Percentiles rank a stretch among this genome's conserved stretches.
Conservation (phyloP, 371 early-diverging fungal genomes). For the Sporodiniella umbellata region DNA sequence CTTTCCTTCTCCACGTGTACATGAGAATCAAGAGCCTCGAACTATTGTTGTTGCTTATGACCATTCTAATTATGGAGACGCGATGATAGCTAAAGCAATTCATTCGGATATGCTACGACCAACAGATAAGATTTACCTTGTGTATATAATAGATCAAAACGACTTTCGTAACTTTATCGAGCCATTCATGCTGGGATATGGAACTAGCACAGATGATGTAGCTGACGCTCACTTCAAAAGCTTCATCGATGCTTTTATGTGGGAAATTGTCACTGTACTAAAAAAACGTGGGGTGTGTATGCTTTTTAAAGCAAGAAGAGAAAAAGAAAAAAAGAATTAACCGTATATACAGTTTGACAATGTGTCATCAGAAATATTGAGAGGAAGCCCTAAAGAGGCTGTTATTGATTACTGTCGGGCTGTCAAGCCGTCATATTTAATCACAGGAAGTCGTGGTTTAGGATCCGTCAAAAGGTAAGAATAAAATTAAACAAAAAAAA, state of each 20-base stretch:
- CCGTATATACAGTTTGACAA: conserved; percentile 27
- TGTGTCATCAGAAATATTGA: conserved; percentile 26
- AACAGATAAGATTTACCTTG: conserved; percentile 23
- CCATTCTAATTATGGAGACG: conserved; percentile 31
- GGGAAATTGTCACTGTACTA: conserved; percentile 17
- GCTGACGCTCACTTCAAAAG: neutral
- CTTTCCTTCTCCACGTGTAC: conserved; percentile 12
- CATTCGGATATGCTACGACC: conserved; percentile 15
- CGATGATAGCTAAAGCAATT: conserved; percentile 30
- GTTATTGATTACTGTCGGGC: conserved; percentile 30
- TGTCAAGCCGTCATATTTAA: conserved; percentile 23
- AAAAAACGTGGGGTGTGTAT: conserved; percentile 21
- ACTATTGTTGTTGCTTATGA: conserved; percentile 30
- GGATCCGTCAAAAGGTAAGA: conserved; percentile 28
- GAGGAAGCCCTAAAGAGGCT: conserved; percentile 35
- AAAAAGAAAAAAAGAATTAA: neutral
- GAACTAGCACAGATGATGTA: neutral
- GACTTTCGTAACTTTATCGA: conserved; percentile 16
- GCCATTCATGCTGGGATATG: conserved; percentile 5
- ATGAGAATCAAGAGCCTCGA: conserved; percentile 1
- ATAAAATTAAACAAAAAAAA: neutral
- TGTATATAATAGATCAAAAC: conserved; percentile 23
- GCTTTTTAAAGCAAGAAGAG: too few species aligned
- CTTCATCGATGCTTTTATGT: conserved; percentile 15
- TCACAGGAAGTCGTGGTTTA: conserved; percentile 29